Base-by-base conservation (phyloP, 139 green algal species). In the Tetratostichococcus sp. region DNA sequence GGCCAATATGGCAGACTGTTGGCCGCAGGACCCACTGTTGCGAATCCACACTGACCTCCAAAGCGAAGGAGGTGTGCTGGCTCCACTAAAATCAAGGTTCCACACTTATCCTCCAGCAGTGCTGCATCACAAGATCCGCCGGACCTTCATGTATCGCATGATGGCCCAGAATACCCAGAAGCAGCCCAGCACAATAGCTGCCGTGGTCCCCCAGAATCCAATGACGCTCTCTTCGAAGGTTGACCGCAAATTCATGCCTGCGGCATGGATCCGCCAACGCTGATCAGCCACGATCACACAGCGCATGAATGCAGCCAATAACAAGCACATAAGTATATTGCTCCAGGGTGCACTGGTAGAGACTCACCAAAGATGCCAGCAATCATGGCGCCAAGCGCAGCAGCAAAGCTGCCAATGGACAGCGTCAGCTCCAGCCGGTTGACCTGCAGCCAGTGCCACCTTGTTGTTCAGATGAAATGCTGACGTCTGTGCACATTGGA, bases 371-470 rank as follows among this genome's bases (percentile, higher is more conserved):
- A 98, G 70, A 98, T 98, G 71, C 89, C 89, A 1, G 91, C 86
- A 4, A 95, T 79, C 86, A 96, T 91, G 5, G 93, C 93, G 17
- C 93, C 93, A 21, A 97, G 57, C 19, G 91, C 88, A 5, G 93
- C 93, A 17, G 93, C 92, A 85, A 97, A 97, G 57, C 82, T 90
- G 26, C 87, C 93, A 58, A 97, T 97, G 62, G 83, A 92, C 42
- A 97, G 83, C 76, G 90, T 90, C 65, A 97, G 83, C 84, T 97
- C 93, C 79, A 97, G 85, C 1, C 93, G 84, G 80, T 97, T 97
- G 5, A 97, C 90, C 83, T 96, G 73, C 35, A 73, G 35, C 34
- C 69, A 71, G 0, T n/a, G n/a, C n/a, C n/a, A n/a, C n/a, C n/a
- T n/a, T n/a, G n/a, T n/a, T n/a, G n/a, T n/a, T n/a, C n/a, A n/a